phyloP scores from a whole-genome alignment of 805 yeast species.

The Hanseniaspora nectarophila region DNA sequence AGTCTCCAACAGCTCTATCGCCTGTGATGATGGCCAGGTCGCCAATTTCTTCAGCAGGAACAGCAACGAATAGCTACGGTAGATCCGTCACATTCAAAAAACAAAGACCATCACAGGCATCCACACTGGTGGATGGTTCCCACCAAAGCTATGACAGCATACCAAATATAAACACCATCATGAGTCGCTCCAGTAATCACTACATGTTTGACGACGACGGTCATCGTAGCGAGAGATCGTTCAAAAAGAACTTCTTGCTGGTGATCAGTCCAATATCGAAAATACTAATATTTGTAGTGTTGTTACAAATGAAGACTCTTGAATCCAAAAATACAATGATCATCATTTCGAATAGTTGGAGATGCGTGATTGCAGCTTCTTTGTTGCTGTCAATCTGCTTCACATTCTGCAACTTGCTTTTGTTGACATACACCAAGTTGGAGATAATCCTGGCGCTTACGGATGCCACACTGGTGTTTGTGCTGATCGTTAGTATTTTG shows the following conservation, averaged over 20 bases:
- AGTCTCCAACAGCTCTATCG: neutral
- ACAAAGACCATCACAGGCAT: neutral
- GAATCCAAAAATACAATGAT: neutral
- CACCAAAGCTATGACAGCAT: neutral
- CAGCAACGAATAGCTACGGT: neutral
- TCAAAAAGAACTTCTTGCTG: neutral
- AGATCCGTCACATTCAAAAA: neutral
- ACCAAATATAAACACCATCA: neutral
- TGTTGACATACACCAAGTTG: neutral
- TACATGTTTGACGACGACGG: neutral
- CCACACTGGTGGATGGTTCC: neutral
- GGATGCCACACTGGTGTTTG: constrained; percentile 5
- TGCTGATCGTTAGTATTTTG: neutral
- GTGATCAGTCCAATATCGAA: constrained; percentile 3
- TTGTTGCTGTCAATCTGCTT: constrained; percentile 4
- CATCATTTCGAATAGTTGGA: constrained; percentile 2
- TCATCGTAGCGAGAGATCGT: neutral
- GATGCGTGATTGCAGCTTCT: constrained; percentile 4
- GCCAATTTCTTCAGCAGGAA: neutral
- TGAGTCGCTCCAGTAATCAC: neutral
- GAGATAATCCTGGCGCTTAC: neutral
- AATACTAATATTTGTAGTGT: neutral
- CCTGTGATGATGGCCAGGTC: neutral
- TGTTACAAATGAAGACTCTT: constrained; percentile 1
- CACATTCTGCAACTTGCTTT: constrained; percentile 2